These are phyloP conservation scores for Penicillium chermesinum DNA, from an alignment of 495 filamentous ascomycete genomes.

Conservation along the genomic window DNA sequence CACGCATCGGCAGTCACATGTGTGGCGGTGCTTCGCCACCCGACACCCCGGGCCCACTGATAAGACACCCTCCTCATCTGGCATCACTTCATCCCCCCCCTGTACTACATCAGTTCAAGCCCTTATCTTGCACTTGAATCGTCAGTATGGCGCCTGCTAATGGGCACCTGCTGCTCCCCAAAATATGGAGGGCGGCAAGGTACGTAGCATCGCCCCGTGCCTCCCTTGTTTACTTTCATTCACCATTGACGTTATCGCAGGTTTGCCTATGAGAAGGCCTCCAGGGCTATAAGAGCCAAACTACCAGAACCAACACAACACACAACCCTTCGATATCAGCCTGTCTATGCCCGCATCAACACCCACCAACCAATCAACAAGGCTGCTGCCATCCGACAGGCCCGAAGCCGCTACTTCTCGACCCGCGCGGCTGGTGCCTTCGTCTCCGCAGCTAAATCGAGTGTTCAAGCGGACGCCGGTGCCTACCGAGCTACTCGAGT, in stretches of 20 bases:
- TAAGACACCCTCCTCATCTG: conserved; percentile 26
- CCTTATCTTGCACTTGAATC: conserved; percentile 2
- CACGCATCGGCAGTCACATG: background rate
- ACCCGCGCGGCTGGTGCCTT: conserved; percentile 62
- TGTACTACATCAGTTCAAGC: conserved; percentile 16
- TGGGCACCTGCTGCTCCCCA: conserved; percentile 67
- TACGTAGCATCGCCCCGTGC: conserved; percentile 24
- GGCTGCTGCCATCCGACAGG: conserved; percentile 64
- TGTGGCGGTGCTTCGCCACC: conserved; percentile 3
- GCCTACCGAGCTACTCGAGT: conserved; percentile 62
- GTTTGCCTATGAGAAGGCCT: conserved; percentile 60
- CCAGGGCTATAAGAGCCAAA: conserved; percentile 57
- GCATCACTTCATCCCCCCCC: conserved; percentile 18
- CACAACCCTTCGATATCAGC: conserved; percentile 39
- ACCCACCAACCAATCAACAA: conserved; percentile 69
- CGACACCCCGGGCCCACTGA: conserved; percentile 5
- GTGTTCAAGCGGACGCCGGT: conserved; percentile 54
- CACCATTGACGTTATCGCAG: conserved; percentile 32
- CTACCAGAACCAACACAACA: conserved; percentile 50
- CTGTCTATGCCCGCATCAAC: conserved; percentile 48
- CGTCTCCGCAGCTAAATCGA: conserved; percentile 47
- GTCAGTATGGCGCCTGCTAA: conserved; percentile 59
- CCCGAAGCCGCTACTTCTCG: conserved; percentile 68
- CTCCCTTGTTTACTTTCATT: conserved; percentile 1
- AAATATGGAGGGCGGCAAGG: conserved; percentile 62